Evolutionary conservation across 2,329 filamentous ascomycete genomes (phyloP), one percentile per base, ranked within the genome.

Genomic region (Colletotrichum tofieldiae): DNA sequence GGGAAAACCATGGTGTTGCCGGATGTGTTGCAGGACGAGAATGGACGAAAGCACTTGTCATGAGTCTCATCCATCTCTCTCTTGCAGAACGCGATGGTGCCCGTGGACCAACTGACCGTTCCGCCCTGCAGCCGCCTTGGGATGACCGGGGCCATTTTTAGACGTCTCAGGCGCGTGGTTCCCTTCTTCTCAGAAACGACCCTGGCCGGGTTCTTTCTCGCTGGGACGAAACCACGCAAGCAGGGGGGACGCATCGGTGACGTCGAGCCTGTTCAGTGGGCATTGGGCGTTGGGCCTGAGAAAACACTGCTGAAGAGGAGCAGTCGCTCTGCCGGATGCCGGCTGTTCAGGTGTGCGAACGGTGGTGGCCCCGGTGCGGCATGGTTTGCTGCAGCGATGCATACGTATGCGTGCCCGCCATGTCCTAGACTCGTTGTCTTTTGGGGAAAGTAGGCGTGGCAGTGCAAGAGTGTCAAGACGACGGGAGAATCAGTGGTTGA

Each of bases 91-190:
- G 6, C 29, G 29, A 45, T 16, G n/a, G 29, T 23, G 41, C 20
- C 32, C 49, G 29, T 16, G 49, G 49, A 20, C 39, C 39, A 41
- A 43, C 61, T 29, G 39, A 61, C 5, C 43, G 35, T 32, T 23
- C n/a, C 54, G 62, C 54, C 35, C 52, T 32, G 35, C 60, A 32
- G 20, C 20, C 7, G 59, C 59, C 43, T n/a, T 62, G 32, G 20
- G 29, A 47, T 47, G n/a, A 39, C 61, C 32, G 5, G 35, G 35
- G 68, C 51, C 69, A 72, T 58, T 68, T 68, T 68, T 59, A 68
- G 69, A 72, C 65, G 69, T 68, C 69, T 68, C 69, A 63, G 69
- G 52, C 51, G 58, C 69, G 69, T 63, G 35, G 51, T 58, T 68
- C 58, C 51, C 55, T 55, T 60, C 23, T 37, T n/a, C 43, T 32